Evolutionary conservation across 805 yeast species (phyloP), one percentile per base, ranked within the genome.

Genomic region (Starmerella sp.): DNA sequence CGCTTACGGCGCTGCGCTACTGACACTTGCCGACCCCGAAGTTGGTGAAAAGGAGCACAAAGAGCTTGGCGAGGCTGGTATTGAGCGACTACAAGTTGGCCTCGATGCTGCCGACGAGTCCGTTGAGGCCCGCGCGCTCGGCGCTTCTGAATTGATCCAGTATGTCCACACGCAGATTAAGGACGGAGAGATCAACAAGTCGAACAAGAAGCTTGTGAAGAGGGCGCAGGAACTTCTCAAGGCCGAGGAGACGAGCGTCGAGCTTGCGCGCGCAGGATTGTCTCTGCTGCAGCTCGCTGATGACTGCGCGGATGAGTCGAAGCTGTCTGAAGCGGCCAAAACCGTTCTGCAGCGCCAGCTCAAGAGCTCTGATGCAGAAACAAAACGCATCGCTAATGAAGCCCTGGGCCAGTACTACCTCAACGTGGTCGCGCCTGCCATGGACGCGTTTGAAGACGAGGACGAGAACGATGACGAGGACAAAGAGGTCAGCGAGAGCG

Each of bases 1-100:
- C 5, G 78, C 85, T 34, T 91, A 89, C 68, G 90, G 88, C 0
- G 70, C 80, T 46, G 83, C 95, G 0, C 64, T 72, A 32, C 60
- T 70, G 17, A 61, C 63, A 17, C 62, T 70, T 34, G 65, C 73
- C 14, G 61, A 57, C 37, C 66, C 64, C 52, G 66, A 64, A 1
- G 55, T 57, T 37, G 55, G 54, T 10, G 60, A 43, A 4, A 58
- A 60, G 6, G 60, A 57, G n/a, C 64, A 64, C 14, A 66, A 69
- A 10, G 84, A 79, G 48, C 86, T 74, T 66, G 81, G 86, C 52
- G 78, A 77, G 11, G 86, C 84, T 41, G 84, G 95, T 1, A 57
- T 84, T 28, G 96, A 87, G 57, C 77, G 95, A 60, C 72, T 80
- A 31, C 76, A 75, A 6, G 62, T 72, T 13, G 95, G 95, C 0